Base-by-base conservation (phyloP, 495 filamentous ascomycete genomes). In the Xylaria curta region DNA sequence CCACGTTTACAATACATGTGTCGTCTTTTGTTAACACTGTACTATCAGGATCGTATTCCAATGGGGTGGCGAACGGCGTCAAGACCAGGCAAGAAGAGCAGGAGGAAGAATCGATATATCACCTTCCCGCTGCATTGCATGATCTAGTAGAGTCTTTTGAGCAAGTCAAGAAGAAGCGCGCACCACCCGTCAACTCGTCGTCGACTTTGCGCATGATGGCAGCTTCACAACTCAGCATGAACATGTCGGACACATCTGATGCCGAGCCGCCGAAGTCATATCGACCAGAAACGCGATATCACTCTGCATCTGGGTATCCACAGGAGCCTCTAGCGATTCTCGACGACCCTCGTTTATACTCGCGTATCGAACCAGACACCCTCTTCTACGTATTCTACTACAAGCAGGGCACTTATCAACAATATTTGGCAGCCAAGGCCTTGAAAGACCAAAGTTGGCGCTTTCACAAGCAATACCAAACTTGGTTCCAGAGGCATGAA, bases 311-410 rank as follows among this genome's bases (percentile, higher is more conserved):
- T 6, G 92, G 96, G 73, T 99, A 97, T 78, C 96, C 97, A 0
- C 94, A 97, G 76, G 94, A 98, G 76, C 93, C 94, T 8, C 85
- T 97, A 36, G 80, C 92, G 21, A 94, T 97, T 68, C 94, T 98
- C 74, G 93, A 97, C 71, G 95, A 99, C 78, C 93, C 94, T 4
- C 86, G 91, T 15, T 82, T 99, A 53, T 99, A 97, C 80, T 86
- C 89, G 28, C 88, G 92, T 42, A 95, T 98, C 62, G 96, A 99
- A 73, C 93, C 95, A 4, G 96, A 99, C 76, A 95, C 94, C 2
- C 86, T 99, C n/a, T 99, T 99, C 81, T 99, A 98, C 80, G 91
- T 97, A 64, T 99, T 99, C 82, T 99, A 99, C 84, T 99, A 99
- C 84, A 92, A 95, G 28, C 96, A 99, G 76, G 94, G 93, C 24